These are phyloP conservation scores for Lachnum nothofagi DNA, from an alignment of 2,329 filamentous ascomycete genomes.

Conservation along the genomic window DNA sequence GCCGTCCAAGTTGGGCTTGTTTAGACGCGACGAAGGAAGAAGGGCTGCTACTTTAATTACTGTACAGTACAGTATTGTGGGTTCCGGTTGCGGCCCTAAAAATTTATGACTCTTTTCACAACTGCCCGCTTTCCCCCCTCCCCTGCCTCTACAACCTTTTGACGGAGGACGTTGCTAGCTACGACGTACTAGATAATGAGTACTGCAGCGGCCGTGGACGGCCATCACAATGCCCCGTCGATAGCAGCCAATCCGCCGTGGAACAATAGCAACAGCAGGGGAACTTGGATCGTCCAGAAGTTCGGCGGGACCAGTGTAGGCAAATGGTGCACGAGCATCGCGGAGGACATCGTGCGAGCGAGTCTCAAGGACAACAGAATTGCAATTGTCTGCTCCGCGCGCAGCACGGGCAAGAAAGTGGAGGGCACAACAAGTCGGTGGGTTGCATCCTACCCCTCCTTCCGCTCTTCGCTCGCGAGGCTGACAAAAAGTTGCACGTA, in stretches of 20 bases:
- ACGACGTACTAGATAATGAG: constrained; percentile 20
- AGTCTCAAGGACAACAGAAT: constrained; percentile 66
- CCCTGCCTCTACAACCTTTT: constrained; percentile 4
- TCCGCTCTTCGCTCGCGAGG: constrained; percentile 26
- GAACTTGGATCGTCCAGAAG: constrained; percentile 81
- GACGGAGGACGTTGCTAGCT: neutral
- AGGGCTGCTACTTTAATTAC: too few species aligned
- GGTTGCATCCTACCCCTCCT: constrained; percentile 33
- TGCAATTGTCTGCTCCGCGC: constrained; percentile 90
- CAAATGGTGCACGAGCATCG: constrained; percentile 78
- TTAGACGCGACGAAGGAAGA: too few species aligned
- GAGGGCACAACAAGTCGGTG: constrained; percentile 94
- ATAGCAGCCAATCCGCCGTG: constrained; percentile 2
- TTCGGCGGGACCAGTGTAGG: constrained; percentile 94
- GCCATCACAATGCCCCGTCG: constrained; percentile 13
- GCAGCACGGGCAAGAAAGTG: constrained; percentile 88
- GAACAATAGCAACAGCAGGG: constrained; percentile 31
- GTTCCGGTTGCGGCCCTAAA: too few species aligned
- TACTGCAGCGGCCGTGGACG: constrained; percentile 14
- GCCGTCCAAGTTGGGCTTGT: too few species aligned
- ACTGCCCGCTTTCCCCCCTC: too few species aligned
- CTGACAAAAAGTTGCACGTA: constrained; percentile 14
- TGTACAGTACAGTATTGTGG: too few species aligned
- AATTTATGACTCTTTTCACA: constrained; percentile 16
- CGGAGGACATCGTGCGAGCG: constrained; percentile 64